Evolutionary conservation across 768 basidiomycete genomes (phyloP).

Genomic region (Boletales sp.): DNA sequence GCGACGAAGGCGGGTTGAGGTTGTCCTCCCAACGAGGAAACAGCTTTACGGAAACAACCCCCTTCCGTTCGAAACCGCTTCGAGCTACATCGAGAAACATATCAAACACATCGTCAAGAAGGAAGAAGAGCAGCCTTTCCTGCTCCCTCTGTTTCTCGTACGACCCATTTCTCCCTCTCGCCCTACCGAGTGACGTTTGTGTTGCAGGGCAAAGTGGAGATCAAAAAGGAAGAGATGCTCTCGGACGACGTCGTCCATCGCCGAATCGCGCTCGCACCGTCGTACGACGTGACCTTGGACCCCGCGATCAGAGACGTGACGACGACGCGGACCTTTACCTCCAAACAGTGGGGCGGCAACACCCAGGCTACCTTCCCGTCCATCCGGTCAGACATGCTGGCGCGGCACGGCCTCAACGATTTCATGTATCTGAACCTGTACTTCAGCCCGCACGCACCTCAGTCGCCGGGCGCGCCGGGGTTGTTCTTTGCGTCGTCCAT

Average conservation of each 20-base stretch:
- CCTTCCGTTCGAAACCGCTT: slow-evolving; percentile 7
- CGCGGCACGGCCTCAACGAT: slow-evolving; percentile 12
- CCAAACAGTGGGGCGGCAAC: slow-evolving; percentile 17
- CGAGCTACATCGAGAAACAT: slow-evolving; percentile 7
- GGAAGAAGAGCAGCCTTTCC: slow-evolving; percentile 5
- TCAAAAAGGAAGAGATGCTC: slow-evolving; percentile 20
- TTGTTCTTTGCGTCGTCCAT: slow-evolving; percentile 13
- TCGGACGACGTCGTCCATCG: slow-evolving; percentile 19
- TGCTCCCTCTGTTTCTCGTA: too few species aligned
- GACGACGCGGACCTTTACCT: slow-evolving; percentile 14
- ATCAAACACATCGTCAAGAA: slow-evolving; percentile 8
- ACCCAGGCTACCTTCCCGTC: slow-evolving; percentile 10
- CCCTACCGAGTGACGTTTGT: too few species aligned
- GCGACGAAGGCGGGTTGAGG: slow-evolving; percentile 2
- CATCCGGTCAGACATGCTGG: slow-evolving; percentile 10
- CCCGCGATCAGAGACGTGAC: slow-evolving; percentile 14
- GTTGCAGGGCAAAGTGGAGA: slow-evolving; percentile 7
- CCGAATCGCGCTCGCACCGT: slow-evolving; percentile 1
- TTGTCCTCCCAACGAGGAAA: slow-evolving; percentile 11
- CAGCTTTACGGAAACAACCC: slow-evolving; percentile 4
- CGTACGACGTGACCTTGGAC: slow-evolving; percentile 12
- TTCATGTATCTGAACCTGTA: slow-evolving; percentile 19
- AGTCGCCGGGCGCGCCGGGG: slow-evolving; percentile 14
- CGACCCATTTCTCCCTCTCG: too few species aligned
- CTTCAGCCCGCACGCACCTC: slow-evolving; percentile 17